Conservation (phyloP, 176 grass and related monocot species). For the Eleusine indica region DNA sequence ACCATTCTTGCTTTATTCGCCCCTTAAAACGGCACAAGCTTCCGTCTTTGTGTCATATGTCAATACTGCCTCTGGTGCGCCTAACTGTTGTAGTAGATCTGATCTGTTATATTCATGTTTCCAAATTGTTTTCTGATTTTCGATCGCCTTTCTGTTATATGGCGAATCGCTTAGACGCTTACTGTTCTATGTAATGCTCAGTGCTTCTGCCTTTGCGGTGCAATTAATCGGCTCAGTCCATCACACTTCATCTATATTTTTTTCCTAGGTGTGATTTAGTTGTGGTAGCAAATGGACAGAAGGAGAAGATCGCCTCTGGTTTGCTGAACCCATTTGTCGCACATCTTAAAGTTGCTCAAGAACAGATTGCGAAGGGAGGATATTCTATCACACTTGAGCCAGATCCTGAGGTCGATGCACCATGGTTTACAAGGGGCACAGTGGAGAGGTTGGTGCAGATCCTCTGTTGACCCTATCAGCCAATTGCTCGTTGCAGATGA, state of each 20-base stretch:
- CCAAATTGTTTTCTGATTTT: neutral
- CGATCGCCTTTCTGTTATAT: neutral
- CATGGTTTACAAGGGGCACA: conserved; percentile 92
- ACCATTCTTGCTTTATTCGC: neutral
- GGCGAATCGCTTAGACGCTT: no score
- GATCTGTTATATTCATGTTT: neutral
- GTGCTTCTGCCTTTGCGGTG: neutral
- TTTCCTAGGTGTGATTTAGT: conserved; percentile 88
- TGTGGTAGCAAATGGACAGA: conserved; percentile 65
- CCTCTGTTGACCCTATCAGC: neutral
- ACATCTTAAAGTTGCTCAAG: conserved; percentile 82
- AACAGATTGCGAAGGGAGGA: conserved; percentile 89
- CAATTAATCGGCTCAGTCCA: neutral
- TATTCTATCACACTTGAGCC: conserved; percentile 87
- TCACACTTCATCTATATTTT: neutral
- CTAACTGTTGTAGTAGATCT: conserved; percentile 14
- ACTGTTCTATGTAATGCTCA: neutral
- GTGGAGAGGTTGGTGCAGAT: conserved; percentile 65
- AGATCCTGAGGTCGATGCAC: conserved; percentile 37
- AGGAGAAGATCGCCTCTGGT: conserved; percentile 90
- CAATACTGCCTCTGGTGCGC: neutral
- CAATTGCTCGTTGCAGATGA: neutral
- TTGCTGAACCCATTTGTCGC: conserved; percentile 85
- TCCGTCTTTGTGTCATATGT: conserved; percentile 5
- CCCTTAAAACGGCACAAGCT: conserved; percentile 4